phyloP scores from a whole-genome alignment of 495 filamentous ascomycete genomes.

The Geoglossum glabrum region DNA sequence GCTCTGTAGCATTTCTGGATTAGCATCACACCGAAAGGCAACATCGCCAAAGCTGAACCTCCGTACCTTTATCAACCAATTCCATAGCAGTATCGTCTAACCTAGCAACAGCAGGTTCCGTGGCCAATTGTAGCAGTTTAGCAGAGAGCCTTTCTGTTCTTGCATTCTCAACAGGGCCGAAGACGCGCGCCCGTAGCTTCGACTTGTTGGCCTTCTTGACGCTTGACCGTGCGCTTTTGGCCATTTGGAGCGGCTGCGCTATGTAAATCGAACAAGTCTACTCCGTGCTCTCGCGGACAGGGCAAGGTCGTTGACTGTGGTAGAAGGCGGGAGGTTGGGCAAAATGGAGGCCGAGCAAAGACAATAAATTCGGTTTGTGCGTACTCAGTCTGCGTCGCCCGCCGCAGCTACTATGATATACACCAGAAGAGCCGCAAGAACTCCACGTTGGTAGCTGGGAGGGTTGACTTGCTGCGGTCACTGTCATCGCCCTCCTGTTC shows the following conservation, averaged over 20 bases:
- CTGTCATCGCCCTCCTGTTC: not conserved
- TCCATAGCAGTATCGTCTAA: conserved; percentile 17
- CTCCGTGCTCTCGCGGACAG: too few species aligned
- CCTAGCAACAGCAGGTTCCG: conserved; percentile 40
- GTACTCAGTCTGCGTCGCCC: too few species aligned
- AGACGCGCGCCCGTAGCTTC: conserved; percentile 53
- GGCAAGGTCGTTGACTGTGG: too few species aligned
- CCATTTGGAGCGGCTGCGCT: conserved; percentile 34
- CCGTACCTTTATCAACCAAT: conserved; percentile 11
- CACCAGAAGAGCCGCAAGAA: not conserved
- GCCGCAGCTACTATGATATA: too few species aligned
- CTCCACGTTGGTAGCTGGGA: not conserved
- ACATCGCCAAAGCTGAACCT: not conserved
- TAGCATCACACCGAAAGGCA: too few species aligned
- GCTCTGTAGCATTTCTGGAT: not conserved
- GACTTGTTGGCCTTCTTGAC: conserved; percentile 57
- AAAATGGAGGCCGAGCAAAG: not conserved
- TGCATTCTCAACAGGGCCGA: conserved; percentile 56
- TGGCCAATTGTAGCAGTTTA: conserved; percentile 54
- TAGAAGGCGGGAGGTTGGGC: too few species aligned
- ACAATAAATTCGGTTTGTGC: too few species aligned
- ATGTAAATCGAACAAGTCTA: too few species aligned
- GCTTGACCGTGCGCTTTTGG: conserved; percentile 59
- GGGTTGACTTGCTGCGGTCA: not conserved
- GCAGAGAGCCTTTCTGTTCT: conserved; percentile 59